phyloP scores from a whole-genome alignment of 257 asterid species.

The Solanum dulcamara region DNA sequence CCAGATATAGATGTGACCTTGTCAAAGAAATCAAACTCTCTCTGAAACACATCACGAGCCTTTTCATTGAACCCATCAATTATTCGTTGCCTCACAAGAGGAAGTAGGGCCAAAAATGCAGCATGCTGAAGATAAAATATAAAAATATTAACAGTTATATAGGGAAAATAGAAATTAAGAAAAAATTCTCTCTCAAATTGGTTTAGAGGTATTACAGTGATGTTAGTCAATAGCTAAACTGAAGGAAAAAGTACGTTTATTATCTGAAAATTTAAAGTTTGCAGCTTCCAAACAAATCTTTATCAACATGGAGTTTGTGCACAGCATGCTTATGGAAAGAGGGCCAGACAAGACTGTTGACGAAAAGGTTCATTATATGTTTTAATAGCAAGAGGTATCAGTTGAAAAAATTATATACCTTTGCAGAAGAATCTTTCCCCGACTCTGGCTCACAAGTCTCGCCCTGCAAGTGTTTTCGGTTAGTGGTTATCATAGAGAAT shows the following conservation, averaged over 20 bases:
- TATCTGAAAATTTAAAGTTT: neutral
- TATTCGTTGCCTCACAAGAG: slow-evolving; percentile 72
- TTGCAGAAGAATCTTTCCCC: slow-evolving; percentile 59
- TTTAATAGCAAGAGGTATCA: neutral
- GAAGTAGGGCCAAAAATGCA: slow-evolving; percentile 71
- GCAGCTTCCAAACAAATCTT: neutral
- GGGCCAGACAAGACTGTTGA: neutral
- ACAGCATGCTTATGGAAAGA: neutral
- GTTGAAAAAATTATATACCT: slow-evolving; percentile 28
- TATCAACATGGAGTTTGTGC: neutral
- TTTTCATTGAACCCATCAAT: slow-evolving; percentile 68
- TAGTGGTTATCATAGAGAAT: slow-evolving; percentile 6
- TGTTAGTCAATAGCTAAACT: neutral
- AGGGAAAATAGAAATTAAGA: neutral
- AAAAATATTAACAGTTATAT: neutral
- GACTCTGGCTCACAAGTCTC: slow-evolving; percentile 66
- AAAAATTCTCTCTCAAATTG: neutral
- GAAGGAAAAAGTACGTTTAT: neutral
- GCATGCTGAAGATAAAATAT: slow-evolving; percentile 38
- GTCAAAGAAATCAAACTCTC: slow-evolving; percentile 98
- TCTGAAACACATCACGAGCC: slow-evolving; percentile 64
- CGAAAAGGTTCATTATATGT: neutral
- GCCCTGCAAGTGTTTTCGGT: slow-evolving; percentile 48
- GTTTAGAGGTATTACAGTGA: neutral
- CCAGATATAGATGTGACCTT: slow-evolving; percentile 98